phyloP scores from a whole-genome alignment of 257 asterid genomes.

The Gentiana straminea region DNA sequence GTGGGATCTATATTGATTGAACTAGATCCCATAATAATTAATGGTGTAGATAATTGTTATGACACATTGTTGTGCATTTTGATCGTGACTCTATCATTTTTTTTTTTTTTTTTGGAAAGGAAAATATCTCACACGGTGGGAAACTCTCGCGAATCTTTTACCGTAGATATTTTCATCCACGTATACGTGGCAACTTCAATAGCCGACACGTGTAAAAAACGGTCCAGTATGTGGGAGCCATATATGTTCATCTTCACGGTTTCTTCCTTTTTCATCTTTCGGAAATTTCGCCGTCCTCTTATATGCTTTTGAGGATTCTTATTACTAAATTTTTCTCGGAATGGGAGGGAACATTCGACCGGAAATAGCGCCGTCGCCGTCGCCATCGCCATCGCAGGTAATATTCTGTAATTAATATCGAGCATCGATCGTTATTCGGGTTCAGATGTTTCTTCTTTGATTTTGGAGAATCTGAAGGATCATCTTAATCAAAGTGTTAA shows the following conservation, averaged over 20 bases:
- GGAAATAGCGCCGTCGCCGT: constrained; percentile 15
- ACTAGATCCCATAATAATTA: no score
- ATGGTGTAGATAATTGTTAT: no score
- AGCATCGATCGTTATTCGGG: constrained; percentile 24
- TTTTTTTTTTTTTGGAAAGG: no score
- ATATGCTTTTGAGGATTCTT: constrained; percentile 2
- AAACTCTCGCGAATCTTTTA: neutral
- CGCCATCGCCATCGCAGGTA: neutral
- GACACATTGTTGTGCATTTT: no score
- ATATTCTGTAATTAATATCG: constrained; percentile 7
- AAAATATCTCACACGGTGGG: no score
- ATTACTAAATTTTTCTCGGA: neutral
- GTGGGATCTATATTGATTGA: no score
- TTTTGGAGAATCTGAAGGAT: constrained; percentile 25
- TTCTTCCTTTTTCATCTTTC: constrained; percentile 6
- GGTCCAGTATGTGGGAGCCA: constrained; percentile 45
- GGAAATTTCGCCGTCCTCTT: constrained; percentile 2
- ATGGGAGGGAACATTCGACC: constrained; percentile 22
- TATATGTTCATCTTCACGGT: neutral
- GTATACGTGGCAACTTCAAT: constrained; percentile 35
- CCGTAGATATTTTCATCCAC: constrained; percentile 27
- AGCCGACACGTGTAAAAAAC: constrained; percentile 61
- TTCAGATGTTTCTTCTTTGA: constrained; percentile 33
- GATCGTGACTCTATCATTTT: no score
- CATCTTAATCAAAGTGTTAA: constrained; percentile 10